These are phyloP conservation scores for Penicillium canescens DNA, from an alignment of 495 filamentous ascomycete species.

Conservation along the genomic window DNA sequence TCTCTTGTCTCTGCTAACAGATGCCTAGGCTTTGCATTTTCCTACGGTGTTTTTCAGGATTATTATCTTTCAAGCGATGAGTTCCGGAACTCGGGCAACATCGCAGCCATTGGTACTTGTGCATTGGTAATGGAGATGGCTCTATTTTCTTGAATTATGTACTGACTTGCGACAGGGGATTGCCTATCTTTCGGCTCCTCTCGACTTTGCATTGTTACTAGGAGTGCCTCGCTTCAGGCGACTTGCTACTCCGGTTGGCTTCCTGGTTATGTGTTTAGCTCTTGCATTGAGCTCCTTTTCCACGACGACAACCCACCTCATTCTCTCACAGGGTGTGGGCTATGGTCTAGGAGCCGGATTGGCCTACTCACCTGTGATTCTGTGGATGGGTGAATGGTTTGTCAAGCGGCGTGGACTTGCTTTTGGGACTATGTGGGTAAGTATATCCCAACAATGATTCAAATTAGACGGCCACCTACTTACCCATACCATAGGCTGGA, in stretches of 20 bases:
- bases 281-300: slow-evolving; percentile 14
- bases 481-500: slow-evolving; percentile 24
- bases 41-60: slow-evolving; percentile 45
- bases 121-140: slow-evolving; percentile 9
- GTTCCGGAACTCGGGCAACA: slow-evolving; percentile 28
- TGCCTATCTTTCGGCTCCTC: slow-evolving; percentile 10
- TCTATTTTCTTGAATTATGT: background rate
- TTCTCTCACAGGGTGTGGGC: slow-evolving; percentile 16
- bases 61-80: slow-evolving; percentile 24
- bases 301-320: slow-evolving; percentile 15
- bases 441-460: background rate
- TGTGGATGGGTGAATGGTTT: slow-evolving; percentile 20
- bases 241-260: slow-evolving; percentile 3
- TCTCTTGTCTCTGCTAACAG: background rate
- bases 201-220: slow-evolving; percentile 5
- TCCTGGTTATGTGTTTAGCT: slow-evolving; percentile 15
- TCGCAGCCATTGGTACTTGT: slow-evolving; percentile 16
- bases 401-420: slow-evolving; percentile 13
- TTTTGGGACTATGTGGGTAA: slow-evolving; percentile 16
- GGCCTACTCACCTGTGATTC: slow-evolving; percentile 15
- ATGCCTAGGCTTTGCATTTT: slow-evolving; percentile 40
- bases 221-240: slow-evolving; percentile 4
- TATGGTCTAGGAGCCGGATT: slow-evolving; percentile 16
- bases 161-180: slow-evolving; percentile 3
- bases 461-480: background rate